Base-by-base conservation (phyloP, 805 yeast genomes). In the Cyberlindnera maclurae region DNA sequence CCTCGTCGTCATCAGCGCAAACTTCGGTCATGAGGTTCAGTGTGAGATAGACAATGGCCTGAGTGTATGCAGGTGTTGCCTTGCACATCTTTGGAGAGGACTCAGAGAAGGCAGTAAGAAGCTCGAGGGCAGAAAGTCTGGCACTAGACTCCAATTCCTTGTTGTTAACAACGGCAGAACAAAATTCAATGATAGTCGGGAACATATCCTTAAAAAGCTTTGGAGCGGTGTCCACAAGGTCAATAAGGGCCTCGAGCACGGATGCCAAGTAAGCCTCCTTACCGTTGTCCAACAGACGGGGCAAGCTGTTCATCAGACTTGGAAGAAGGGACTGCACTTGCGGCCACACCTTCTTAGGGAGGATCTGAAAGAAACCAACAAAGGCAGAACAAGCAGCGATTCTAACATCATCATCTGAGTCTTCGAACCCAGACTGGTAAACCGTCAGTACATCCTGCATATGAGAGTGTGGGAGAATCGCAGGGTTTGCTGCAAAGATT, bases 31-130 rank as follows among this genome's bases (percentile, higher is more conserved):
- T 80, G 81, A 93, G 73, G 30, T 79, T 69, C 44, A 93, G 69
- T 24, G 90, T 82, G 44, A 77, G 75, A 37, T 82, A 64, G 26
- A 93, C 84, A 58, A 90, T 70, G 12, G 79, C 67, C 35, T 75
- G 71, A 1, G 90, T 77, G 60, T 88, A 93, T 7, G 73, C 64
- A 6, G 81, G 71, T 50, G 85, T 85, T 26, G 77, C 64, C 57
- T 84, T 84, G 67, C 97, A 90, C 98, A 93, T 93, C 37, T 79
- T 79, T 29, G 98, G 97, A 9, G 96, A 83, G 18, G 84, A 82
- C 58, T 93, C 98, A 43, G 93, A 77, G 57, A 93, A 93, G 0
- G 95, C 83, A 5, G 95, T 85, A 50, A 88, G 67, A 41, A 93
- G 71, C 63, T 93, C 98, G 45, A 93, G 65, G 4, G 96, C 93